Base-by-base conservation (phyloP, 2,329 filamentous ascomycete species). In the Aspergillus neoniger region DNA sequence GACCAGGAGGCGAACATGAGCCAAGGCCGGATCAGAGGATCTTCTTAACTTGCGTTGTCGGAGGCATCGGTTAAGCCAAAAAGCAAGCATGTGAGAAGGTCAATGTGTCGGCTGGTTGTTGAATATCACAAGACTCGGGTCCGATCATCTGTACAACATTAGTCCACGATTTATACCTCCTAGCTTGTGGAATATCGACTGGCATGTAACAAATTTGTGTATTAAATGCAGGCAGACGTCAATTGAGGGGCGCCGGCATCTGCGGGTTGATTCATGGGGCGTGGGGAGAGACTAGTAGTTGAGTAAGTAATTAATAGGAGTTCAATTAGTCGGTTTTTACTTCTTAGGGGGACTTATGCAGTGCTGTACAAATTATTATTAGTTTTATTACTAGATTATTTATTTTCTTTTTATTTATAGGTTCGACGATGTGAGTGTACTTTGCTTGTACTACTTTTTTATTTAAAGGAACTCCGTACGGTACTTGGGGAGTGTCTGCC, bases 21-120 rank as follows among this genome's bases (percentile, higher is more conserved):
- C 47, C 47, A 30, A 50, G 47, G 15, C 9, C 47, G 47, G 47
- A 28, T 32, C 47, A 50, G 47, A 50, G 25, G 47, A 6, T 5
- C 25, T 32, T 50, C 15, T 57, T 49, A 12, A 17, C n/a, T 53
- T 12, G 4, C 19, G 10, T 52, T 57, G 8, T 15, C 44, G 21
- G 28, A 28, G 23, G 15, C n/a, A 30, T 50, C 47, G 47, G 25
- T 28, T 36, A 36, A 36, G 32, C 4, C 10, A 14, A 36, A 50
- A 12, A 32, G 47, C 47, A 30, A 50, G 47, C 47, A 50, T 50
- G 47, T 50, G 47, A 50, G 47, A 32, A 19, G 47, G 47, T 32
- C 47, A 32, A 50, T 5, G 25, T 28, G 47, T 19, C 23, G 23
- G 44, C 21, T 28, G 44, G 44, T 15, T 17, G 23, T 50, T 28